Base-by-base conservation (phyloP, 192 early-diverging fungal genomes). In the Coemansia sp. region DNA sequence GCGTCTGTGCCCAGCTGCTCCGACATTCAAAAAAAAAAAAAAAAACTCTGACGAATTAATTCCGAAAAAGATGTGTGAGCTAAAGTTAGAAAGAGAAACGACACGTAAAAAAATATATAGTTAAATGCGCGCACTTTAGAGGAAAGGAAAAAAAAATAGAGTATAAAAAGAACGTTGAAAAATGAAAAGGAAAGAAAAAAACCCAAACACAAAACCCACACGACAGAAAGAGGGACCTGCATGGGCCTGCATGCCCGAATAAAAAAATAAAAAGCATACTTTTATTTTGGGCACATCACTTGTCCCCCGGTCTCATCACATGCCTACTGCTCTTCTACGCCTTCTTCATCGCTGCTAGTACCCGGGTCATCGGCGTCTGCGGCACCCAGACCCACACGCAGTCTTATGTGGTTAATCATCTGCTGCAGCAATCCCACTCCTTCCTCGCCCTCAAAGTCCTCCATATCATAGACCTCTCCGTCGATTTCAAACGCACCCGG, bases 301-400 rank as follows among this genome's bases (percentile, higher is more conserved):
- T 43, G 32, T 6, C 58, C 26, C 26, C 26, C 26, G 40, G 26
- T 30, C 60, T 47, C 11, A 37, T 37, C 35, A 37, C 35, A 37
- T 37, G 35, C 35, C 35, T 37, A 33, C 2, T 59, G 35, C 23
- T 43, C 38, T 6, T 26, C 55, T 4, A 17, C 58, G 19, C 33
- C 71, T 16, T 69, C 67, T 13, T 74, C 75, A 19, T 77, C 75
- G 35, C 70, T 70, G 57, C 76, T 83, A 11, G 75, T 83, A 10
- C 73, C 76, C 1, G 70, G 69, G 44, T 83, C 80, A 4, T 64
- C 58, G 8, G 23, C 9, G 2, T 40, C 67, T 4, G 32, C 65
- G 4, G 30, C 64, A 0, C 16, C 55, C 9, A 38, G 64, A 9
- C 65, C 69, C 58, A 78, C 44, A 3, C 35, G 49, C 11, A 44